Percentiles rank a stretch among this genome's conserved stretches.
Conservation (phyloP, 345 rosid species). For the Orychophragmus violaceus region DNA sequence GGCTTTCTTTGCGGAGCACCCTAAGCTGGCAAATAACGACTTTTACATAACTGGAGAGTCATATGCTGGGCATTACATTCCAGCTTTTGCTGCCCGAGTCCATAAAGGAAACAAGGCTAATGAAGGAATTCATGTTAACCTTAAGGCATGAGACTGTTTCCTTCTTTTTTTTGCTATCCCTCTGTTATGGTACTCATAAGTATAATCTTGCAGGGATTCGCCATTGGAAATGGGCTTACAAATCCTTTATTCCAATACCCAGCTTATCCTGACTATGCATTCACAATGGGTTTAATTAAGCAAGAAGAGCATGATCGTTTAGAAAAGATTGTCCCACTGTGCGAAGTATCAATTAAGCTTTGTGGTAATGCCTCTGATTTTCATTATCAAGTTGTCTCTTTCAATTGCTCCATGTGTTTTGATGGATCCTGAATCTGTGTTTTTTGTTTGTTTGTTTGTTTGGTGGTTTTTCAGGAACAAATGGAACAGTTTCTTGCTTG, state of each 20-base stretch:
- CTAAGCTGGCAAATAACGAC: conserved; percentile 65
- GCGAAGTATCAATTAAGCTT: conserved; percentile 81
- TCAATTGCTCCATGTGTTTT: neutral
- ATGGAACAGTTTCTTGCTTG: conserved; percentile 90
- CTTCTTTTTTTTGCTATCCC: neutral
- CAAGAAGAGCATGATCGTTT: conserved; percentile 51
- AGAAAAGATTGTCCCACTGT: conserved; percentile 75
- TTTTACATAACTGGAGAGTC: conserved; percentile 98
- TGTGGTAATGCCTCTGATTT: conserved; percentile 51
- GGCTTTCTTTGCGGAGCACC: conserved; percentile 96
- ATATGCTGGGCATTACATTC: conserved; percentile 99
- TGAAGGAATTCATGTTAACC: conserved; percentile 78
- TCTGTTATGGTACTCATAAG: conserved; percentile 15
- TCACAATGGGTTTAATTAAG: conserved; percentile 73
- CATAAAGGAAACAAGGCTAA: conserved; percentile 89
- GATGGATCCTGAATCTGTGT: neutral
- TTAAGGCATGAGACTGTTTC: conserved; percentile 50
- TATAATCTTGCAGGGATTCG: conserved; percentile 67
- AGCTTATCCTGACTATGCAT: conserved; percentile 95
- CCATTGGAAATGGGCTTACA: conserved; percentile 98
- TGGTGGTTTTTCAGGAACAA: conserved; percentile 60
- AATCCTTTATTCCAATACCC: conserved; percentile 88
- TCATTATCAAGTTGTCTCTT: neutral
- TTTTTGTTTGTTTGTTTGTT: neutral
- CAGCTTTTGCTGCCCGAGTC: conserved; percentile 92